These are phyloP conservation scores for Fusarium aywerte DNA, from an alignment of 2,329 filamentous ascomycete species.

Conservation along the genomic window DNA sequence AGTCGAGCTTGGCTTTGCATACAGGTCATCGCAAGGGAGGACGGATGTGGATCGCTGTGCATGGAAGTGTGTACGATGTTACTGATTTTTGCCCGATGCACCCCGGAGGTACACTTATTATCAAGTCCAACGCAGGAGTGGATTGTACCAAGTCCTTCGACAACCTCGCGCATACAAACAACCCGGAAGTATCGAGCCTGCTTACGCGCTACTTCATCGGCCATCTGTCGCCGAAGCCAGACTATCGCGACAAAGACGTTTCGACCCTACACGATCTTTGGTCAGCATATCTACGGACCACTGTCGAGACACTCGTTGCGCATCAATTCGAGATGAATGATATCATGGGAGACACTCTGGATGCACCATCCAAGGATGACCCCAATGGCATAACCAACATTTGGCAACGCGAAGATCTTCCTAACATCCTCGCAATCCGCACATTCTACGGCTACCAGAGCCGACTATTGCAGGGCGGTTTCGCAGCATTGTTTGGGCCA, in stretches of 20 bases:
- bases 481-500: constrained; percentile 61
- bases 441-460: constrained; percentile 65
- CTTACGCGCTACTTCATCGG: constrained; percentile 66
- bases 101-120: constrained; percentile 63
- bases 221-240: constrained; percentile 61
- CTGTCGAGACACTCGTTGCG: constrained; percentile 63
- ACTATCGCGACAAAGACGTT: constrained; percentile 59
- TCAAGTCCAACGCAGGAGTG: constrained; percentile 65
- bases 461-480: constrained; percentile 61
- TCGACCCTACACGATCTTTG: constrained; percentile 61
- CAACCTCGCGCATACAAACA: constrained; percentile 64
- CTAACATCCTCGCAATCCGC: constrained; percentile 62
- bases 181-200: constrained; percentile 63
- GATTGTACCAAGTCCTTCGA: constrained; percentile 65
- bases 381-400: constrained; percentile 47
- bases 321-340: constrained; percentile 65
- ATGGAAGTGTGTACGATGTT: constrained; percentile 64
- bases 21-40: constrained; percentile 61
- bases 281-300: constrained; percentile 60
- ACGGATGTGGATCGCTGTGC: constrained; percentile 63
- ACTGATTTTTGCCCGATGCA: constrained; percentile 65
- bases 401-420: constrained; percentile 59
- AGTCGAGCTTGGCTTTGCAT: constrained; percentile 61
- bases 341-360: constrained; percentile 56
- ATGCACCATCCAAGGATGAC: constrained; percentile 20